Percentiles rank a stretch among this genome's conserved stretches.
Conservation (phyloP, 768 basidiomycete species). For the Xerocomellus intermedius region DNA sequence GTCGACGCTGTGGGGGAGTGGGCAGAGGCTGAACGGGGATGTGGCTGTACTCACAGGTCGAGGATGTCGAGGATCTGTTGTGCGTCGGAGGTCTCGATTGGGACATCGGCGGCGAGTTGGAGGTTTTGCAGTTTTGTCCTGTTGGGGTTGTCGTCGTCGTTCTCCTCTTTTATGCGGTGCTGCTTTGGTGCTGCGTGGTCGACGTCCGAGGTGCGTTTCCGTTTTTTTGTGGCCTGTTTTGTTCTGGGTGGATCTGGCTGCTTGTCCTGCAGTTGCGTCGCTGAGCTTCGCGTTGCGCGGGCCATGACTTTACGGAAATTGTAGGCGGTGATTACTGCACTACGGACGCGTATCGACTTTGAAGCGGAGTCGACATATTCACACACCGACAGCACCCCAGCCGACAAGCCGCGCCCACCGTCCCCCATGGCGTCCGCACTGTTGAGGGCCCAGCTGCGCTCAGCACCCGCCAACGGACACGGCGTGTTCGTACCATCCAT, state of each 20-base stretch:
- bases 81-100: constrained; percentile 45
- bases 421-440: constrained; percentile 39
- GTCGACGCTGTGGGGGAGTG: constrained; percentile 50
- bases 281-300: constrained; percentile 68
- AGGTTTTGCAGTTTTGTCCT: constrained; percentile 24
- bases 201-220: constrained; percentile 53
- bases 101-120: constrained; percentile 46
- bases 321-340: constrained; percentile 9
- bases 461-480: constrained; percentile 73
- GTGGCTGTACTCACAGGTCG: constrained; percentile 42
- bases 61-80: constrained; percentile 59
- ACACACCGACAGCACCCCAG: constrained; percentile 24
- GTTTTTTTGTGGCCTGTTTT: constrained; percentile 52
- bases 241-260: constrained; percentile 30
- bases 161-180: constrained; percentile 41
- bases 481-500: constrained; percentile 69
- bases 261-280: constrained; percentile 32
- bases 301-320: constrained; percentile 52
- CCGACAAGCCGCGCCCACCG: constrained; percentile 1
- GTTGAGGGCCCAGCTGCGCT: constrained; percentile 48
- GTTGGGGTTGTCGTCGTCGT: constrained; percentile 20
- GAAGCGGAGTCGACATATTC: constrained; percentile 14
- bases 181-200: constrained; percentile 54
- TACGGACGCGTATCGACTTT: constrained; percentile 16
- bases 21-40: neutral